Evolutionary conservation across 1,284 basidiomycete genomes (phyloP), one percentile per base, ranked within the genome.

Genomic region (Sporisorium exsertum): DNA sequence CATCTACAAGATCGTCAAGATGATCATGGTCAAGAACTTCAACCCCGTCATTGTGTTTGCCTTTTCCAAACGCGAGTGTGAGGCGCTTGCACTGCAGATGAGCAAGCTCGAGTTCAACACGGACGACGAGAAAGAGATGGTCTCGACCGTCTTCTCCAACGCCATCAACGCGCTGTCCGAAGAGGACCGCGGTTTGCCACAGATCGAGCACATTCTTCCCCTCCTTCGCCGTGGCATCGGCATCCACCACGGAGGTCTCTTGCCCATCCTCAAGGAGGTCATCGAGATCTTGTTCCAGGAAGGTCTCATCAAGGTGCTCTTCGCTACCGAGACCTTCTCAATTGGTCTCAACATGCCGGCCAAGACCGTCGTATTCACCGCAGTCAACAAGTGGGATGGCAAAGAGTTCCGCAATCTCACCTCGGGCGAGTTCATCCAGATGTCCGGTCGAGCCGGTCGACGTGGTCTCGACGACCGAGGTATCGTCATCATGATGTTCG

Each of bases 271-370:
- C 58, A 99, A 99, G 86, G 97, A 99, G 85, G 95, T 98, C 55
- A 98, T 99, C 86, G 97, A 99, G 87, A 97, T 99, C 74, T 89
- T 99, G 35, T 99, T 99, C 88, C 96, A 99, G 84, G 97, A 99
- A 84, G 96, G 97, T n/a, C 89, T 99, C 58, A 95, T 99, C 88
- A 99, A 99, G 86, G 95, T 95, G 24, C 90, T 99, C 42, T 99
- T 99, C 82, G 97, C 97, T 2, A 99, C 97, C 0, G 97, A 99
- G 87, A 99, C 97, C 0, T 99, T 99, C 88, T 97, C 95, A 5
- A 99, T 99, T 79, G 96, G 97, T 62, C 89, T 99, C 58, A 99
- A 99, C 87, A 99, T 99, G 97, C 97, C 97, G 13, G 97, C 97
- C 37, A 98, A 97, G 88, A 99, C 97, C 8, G 97, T 99, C 60